Conservation (phyloP, 164 flowering plant species). For the Kingdonia uniflora region DNA sequence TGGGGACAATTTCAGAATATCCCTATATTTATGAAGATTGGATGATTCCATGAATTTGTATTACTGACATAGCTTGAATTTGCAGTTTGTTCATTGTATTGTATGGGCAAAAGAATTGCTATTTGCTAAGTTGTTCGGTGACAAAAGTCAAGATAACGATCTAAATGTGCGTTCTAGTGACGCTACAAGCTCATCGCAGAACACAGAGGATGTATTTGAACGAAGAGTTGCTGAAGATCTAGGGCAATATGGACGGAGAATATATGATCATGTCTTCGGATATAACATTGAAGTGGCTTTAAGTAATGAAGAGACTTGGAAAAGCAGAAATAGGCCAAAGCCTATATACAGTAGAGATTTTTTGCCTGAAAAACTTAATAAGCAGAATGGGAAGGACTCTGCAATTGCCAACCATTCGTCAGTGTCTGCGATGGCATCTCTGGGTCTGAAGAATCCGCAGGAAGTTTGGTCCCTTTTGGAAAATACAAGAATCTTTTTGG, state of each 20-base stretch:
- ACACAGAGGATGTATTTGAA: constrained; percentile 70
- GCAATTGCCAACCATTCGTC: constrained; percentile 26
- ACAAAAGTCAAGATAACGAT: constrained; percentile 90
- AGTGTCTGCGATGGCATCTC: constrained; percentile 74
- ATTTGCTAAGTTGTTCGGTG: constrained; percentile 90
- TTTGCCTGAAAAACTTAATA: constrained; percentile 25
- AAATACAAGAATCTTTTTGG: constrained; percentile 69
- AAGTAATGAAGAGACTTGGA: constrained; percentile 93
- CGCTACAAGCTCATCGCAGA: constrained; percentile 52
- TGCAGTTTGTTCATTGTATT: constrained; percentile 98
- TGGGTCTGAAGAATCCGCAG: constrained; percentile 87
- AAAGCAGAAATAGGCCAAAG: constrained; percentile 69
- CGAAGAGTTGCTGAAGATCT: constrained; percentile 54
- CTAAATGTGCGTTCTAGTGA: constrained; percentile 75
- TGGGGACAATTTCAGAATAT: too few relatives aligned
- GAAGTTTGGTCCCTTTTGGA: constrained; percentile 84
- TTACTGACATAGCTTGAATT: too few relatives aligned
- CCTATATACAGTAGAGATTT: constrained; percentile 68
- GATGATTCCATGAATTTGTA: too few relatives aligned
- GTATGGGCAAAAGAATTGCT: constrained; percentile 99
- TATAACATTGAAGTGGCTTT: constrained; percentile 85
- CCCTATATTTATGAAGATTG: too few relatives aligned
- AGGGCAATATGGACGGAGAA: constrained; percentile 72
- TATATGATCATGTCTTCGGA: constrained; percentile 97
- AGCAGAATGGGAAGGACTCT: constrained; percentile 44